These are phyloP conservation scores for Tolypocladium amazonense DNA, from an alignment of 2,329 filamentous ascomycete genomes.

Conservation along the genomic window DNA sequence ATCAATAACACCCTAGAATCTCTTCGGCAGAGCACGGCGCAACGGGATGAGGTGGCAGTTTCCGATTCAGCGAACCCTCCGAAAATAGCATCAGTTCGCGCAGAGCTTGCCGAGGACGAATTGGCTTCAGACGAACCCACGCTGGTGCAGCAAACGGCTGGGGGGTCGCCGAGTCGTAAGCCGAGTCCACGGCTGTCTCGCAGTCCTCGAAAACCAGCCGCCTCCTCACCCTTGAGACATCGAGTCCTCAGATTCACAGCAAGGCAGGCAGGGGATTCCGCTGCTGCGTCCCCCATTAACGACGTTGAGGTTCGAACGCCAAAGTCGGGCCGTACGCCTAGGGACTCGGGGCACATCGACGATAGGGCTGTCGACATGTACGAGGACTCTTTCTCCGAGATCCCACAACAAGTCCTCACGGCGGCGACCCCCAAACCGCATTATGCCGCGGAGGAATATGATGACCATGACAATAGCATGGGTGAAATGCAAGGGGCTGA, in stretches of 20 bases:
- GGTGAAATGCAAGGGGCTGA: not conserved
- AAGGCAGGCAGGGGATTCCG: constrained; percentile 10
- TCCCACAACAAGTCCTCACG: constrained; percentile 38
- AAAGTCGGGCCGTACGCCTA: not conserved
- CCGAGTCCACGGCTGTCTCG: constrained; percentile 17
- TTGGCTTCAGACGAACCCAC: constrained; percentile 7
- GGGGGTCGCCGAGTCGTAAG: constrained; percentile 11
- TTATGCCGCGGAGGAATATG: not conserved
- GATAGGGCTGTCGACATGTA: constrained; percentile 26
- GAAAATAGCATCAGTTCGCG: not conserved
- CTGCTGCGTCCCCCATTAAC: not conserved
- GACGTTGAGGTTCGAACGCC: constrained; percentile 2
- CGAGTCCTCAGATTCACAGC: constrained; percentile 21
- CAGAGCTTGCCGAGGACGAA: constrained; percentile 1
- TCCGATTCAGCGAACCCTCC: constrained; percentile 4
- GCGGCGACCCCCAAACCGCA: constrained; percentile 34
- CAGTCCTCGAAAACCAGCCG: constrained; percentile 22
- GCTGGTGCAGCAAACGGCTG: constrained; percentile 7
- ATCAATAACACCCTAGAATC: constrained; percentile 45
- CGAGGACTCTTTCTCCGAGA: constrained; percentile 48
- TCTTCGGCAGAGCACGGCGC: constrained; percentile 23
- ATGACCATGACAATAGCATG: constrained; percentile 5
- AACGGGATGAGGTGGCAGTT: constrained; percentile 4
- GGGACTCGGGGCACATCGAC: constrained; percentile 6
- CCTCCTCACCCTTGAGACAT: constrained; percentile 20